Evolutionary conservation across 2,329 filamentous ascomycete genomes (phyloP), one percentile per base, ranked within the genome.

Genomic region (Xylaria sp.): DNA sequence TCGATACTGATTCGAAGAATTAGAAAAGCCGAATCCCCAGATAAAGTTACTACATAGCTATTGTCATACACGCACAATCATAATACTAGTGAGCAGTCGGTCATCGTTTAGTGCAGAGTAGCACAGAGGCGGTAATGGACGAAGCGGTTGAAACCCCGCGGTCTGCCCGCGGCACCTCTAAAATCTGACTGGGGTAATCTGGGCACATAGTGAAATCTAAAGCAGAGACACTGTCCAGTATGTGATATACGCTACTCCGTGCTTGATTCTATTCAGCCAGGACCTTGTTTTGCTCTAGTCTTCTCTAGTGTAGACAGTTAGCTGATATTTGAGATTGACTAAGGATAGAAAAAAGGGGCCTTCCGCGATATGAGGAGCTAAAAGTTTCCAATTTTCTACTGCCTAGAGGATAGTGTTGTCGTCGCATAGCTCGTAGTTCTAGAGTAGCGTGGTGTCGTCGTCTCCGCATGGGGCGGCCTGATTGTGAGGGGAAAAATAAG

Each of bases 401-500:
- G 28, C 5, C 5, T 31, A 31, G 28, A 31, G 28, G 5, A 31
- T 31, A 31, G 5, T 31, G 9, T 9, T 31, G 5, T n/a, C n/a
- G n/a, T n/a, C n/a, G n/a, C n/a, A n/a, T n/a, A n/a, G n/a, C n/a
- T n/a, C n/a, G n/a, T n/a, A n/a, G n/a, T n/a, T n/a, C n/a, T n/a
- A n/a, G n/a, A n/a, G 60, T 38, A 58, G 53, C 58, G 60, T 21
- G 49, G 23, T 6, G 11, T 40, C 21, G 5, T 45, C 43, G 6
- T 37, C 61, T 61, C 61, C 61, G 61, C 61, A 64, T 57, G 61
- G 57, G 35, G 57, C 56, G 9, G 53, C 40, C 21, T 57, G 31
- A 43, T 51, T 31, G 56, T 63, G 60, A 63, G 60, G 60, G 60
- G 60, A 58, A 59, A 12, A 57, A 59, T 19, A 50, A 56, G 50